These are phyloP conservation scores for Mycena citricolor DNA, from an alignment of 1,284 basidiomycete genomes.

Conservation along the genomic window DNA sequence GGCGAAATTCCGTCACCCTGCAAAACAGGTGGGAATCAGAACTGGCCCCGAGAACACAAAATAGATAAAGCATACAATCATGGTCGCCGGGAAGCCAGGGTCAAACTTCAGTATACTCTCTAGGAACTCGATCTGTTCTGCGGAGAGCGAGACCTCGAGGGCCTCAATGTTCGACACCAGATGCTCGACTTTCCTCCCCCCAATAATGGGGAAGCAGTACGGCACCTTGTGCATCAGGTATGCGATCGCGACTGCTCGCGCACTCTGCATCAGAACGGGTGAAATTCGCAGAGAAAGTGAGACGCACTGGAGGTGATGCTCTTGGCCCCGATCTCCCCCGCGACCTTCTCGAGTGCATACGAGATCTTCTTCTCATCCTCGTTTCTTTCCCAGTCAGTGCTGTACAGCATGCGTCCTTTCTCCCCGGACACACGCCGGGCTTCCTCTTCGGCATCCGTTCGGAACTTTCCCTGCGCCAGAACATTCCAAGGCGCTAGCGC, in stretches of 20 bases:
- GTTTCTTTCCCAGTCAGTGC: conserved; percentile 41
- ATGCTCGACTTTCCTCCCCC: conserved; percentile 47
- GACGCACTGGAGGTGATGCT: conserved; percentile 33
- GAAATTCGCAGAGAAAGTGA: not conserved
- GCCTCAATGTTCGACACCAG: conserved; percentile 43
- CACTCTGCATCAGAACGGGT: not conserved
- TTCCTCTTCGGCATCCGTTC: conserved; percentile 45
- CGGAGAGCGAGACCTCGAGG: conserved; percentile 37
- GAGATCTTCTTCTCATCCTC: conserved; percentile 39
- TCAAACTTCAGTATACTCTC: conserved; percentile 39
- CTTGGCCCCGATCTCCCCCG: conserved; percentile 5
- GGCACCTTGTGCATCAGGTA: conserved; percentile 41
- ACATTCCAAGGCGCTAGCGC: conserved; percentile 50
- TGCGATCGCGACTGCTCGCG: conserved; percentile 26
- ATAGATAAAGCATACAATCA: too few relatives aligned
- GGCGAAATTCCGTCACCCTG: too few relatives aligned
- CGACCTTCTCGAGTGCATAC: conserved; percentile 37
- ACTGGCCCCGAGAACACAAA: too few relatives aligned
- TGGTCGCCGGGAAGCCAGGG: conserved; percentile 36
- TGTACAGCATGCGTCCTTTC: conserved; percentile 33
- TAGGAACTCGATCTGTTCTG: conserved; percentile 39
- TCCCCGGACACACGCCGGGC: conserved; percentile 35
- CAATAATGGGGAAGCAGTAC: conserved; percentile 48
- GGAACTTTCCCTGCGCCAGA: conserved; percentile 46
- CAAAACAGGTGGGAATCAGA: too few relatives aligned